Evolutionary conservation across 441 rosid species (phyloP), one percentile per base, ranked within the genome.

Genomic region (Oxalis stricta): DNA sequence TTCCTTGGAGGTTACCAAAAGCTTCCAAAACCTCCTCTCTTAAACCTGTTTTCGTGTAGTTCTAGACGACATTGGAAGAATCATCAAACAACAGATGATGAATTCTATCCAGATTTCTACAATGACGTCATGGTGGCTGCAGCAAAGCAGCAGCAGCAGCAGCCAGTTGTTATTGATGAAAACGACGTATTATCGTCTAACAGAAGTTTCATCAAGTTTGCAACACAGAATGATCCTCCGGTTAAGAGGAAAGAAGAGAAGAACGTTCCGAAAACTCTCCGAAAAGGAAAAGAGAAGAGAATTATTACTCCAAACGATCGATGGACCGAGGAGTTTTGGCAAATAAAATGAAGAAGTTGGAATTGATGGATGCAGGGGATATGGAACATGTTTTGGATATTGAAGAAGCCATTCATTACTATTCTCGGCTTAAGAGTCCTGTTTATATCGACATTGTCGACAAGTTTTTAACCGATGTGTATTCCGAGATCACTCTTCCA

Each of bases 371-470:
- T 48, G 66, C 46, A 12, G 70, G 79, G 44, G 83, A 86, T 55
- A 56, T 77, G 41, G 96, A 91, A 28, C 80, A 83, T 53, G 82
- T 70, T 8, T 50, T 91, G 61, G 99, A 91, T 53, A 71, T 86
- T 6, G 96, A 91, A 72, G 99, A 91, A 47, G 96, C 95, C 21
- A 61, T 86, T 16, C 96, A 81, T 56, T 86, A 85, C 59, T 85
- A 91, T 53, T 78, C 84, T n/a, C 66, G 69, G 28, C 89, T 85
- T 46, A 71, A 45, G 53, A 83, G 96, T 44, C 98, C 96, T 0
- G 87, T 63, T 6, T 83, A 85, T 55, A 64, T 78, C 39, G 86
- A 69, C 58, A 78, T 91, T 37, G 98, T 83, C 2, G 83, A 85
- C 72, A 71, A 63, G 56, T 91, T 89, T 64, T 69, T 85, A 55